Percentiles rank a stretch among this genome's conserved stretches.
Evolutionary conservation across 2,329 filamentous ascomycete genomes (phyloP).

Genomic region (Monosporascus sp.): DNA sequence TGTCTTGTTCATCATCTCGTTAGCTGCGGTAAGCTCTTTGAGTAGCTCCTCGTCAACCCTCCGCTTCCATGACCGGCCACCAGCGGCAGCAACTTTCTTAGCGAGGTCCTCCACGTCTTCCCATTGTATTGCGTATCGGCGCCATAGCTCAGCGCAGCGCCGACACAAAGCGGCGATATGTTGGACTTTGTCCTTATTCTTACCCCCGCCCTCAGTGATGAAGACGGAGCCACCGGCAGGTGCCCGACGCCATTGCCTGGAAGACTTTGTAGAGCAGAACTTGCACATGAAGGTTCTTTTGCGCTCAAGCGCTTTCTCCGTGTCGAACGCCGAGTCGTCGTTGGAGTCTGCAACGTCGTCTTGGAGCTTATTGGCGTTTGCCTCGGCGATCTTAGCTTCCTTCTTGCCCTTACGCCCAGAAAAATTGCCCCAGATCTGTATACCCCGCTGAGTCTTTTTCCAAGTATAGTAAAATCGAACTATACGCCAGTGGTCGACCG

Average conservation of each 20-base stretch:
- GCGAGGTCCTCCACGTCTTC: constrained; percentile 88
- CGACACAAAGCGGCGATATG: constrained; percentile 80
- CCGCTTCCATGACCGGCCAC: constrained; percentile 78
- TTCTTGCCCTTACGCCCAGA: constrained; percentile 86
- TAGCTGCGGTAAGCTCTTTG: constrained; percentile 62
- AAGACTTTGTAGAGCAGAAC: constrained; percentile 76
- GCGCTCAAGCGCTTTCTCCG: constrained; percentile 70
- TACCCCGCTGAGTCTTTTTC: constrained; percentile 88
- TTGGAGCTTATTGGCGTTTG: constrained; percentile 68
- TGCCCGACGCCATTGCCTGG: constrained; percentile 86
- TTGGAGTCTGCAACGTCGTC: constrained; percentile 89
- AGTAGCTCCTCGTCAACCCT: constrained; percentile 88
- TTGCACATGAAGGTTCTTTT: constrained; percentile 90
- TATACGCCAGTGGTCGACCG: constrained; percentile 70
- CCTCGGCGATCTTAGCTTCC: constrained; percentile 69
- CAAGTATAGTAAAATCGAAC: constrained; percentile 95
- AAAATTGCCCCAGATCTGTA: constrained; percentile 85
- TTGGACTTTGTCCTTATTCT: constrained; percentile 68
- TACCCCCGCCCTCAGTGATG: constrained; percentile 58
- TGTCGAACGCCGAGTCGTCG: constrained; percentile 95
- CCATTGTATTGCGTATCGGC: constrained; percentile 92
- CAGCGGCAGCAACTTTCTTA: constrained; percentile 76
- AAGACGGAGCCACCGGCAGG: constrained; percentile 70
- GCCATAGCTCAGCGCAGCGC: constrained; percentile 88
- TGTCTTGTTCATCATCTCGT: constrained; percentile 51